Evolutionary conservation across 1,284 basidiomycete species (phyloP).

Genomic region (Volvariella surrecta): DNA sequence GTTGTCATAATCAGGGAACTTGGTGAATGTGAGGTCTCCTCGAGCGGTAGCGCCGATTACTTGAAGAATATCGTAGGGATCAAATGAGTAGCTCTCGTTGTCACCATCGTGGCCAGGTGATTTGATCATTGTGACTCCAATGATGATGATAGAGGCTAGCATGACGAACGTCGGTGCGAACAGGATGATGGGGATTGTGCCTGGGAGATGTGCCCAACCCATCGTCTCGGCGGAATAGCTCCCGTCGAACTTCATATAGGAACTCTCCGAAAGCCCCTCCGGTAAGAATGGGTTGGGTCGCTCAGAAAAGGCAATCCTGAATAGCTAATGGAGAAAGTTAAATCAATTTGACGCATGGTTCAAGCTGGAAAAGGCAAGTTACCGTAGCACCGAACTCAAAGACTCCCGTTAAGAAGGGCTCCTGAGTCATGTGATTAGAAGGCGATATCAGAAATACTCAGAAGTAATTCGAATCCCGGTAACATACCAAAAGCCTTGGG

Average conservation of each 20-base stretch:
- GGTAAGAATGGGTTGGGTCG: too few relatives aligned
- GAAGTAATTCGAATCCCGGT: too few relatives aligned
- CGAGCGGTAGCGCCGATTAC: conserved; percentile 13
- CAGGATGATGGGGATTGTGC: conserved; percentile 10
- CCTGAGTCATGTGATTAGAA: too few relatives aligned
- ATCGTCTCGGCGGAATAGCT: conserved; percentile 12
- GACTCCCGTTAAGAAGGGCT: too few relatives aligned
- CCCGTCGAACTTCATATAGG: conserved; percentile 3
- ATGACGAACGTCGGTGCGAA: conserved; percentile 13
- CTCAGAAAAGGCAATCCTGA: too few relatives aligned
- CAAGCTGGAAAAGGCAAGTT: too few relatives aligned
- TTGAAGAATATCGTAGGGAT: conserved; percentile 12
- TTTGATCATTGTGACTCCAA: conserved; percentile 7
- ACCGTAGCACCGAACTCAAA: too few relatives aligned
- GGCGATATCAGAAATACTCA: too few relatives aligned
- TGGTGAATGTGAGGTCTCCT: conserved; percentile 1
- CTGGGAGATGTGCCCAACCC: conserved; percentile 11
- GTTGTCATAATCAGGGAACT: not conserved
- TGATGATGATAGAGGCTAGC: conserved; percentile 10
- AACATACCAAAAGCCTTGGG: too few relatives aligned
- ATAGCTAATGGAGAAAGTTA: too few relatives aligned
- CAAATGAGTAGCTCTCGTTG: conserved; percentile 11
- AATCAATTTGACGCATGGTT: too few relatives aligned
- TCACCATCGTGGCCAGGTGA: conserved; percentile 1
- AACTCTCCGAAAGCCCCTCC: too few relatives aligned